A percentile compares a stretch with the other conserved stretches of the same genome.
Conservation (phyloP, 2,329 filamentous ascomycete species). For the Bipolaris gigantea region DNA sequence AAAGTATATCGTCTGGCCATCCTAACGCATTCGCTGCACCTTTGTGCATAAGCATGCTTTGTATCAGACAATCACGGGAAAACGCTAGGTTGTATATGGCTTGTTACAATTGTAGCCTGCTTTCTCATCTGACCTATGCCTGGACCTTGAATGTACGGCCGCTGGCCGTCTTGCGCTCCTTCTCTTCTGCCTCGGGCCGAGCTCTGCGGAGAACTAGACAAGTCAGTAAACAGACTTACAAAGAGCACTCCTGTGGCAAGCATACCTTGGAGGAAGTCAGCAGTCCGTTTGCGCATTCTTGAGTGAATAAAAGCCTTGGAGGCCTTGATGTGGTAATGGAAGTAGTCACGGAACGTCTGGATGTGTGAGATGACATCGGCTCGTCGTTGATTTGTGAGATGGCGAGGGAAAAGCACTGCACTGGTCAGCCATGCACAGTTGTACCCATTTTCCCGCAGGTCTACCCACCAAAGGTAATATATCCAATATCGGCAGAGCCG, state of each 20-base stretch:
- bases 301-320: conserved; percentile 99
- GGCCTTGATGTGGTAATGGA: conserved; percentile 99
- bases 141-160: conserved; percentile 84
- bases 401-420: conserved; percentile 89
- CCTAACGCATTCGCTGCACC: background rate
- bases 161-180: conserved; percentile 96
- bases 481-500: conserved; percentile 85
- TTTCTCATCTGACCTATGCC: conserved; percentile 27
- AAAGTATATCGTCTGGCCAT: background rate
- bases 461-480: conserved; percentile 89
- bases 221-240: conserved; percentile 39
- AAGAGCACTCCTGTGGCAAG: background rate
- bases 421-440: conserved; percentile 17
- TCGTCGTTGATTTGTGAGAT: conserved; percentile 86
- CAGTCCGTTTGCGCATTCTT: conserved; percentile 94
- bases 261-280: conserved; percentile 95
- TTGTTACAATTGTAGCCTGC: background rate
- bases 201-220: conserved; percentile 85
- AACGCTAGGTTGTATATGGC: background rate
- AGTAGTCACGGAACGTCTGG: conserved; percentile 99
- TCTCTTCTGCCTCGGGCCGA: conserved; percentile 92
- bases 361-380: conserved; percentile 98
- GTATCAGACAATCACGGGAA: background rate
- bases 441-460: conserved; percentile 17
- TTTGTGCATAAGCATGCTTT: background rate